Evolutionary conservation across 2,329 filamentous ascomycete genomes (phyloP).

Genomic region (Hymenoscyphus linearis): DNA sequence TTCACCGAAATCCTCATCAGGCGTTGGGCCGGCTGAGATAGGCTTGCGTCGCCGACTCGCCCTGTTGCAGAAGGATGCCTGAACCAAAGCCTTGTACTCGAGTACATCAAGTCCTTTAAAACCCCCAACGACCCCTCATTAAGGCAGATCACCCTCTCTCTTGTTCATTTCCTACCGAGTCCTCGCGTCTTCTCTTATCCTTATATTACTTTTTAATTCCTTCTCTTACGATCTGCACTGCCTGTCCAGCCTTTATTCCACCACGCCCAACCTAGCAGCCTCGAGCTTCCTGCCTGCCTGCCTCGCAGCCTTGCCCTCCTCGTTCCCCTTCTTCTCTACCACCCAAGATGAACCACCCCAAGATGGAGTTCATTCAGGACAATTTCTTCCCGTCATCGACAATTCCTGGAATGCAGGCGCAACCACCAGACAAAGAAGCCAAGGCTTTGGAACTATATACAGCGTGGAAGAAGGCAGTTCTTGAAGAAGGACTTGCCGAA

Average conservation of each 20-base stretch:
- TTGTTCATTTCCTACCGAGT: neutral
- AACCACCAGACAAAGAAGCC: conserved; percentile 17
- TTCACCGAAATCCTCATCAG: conserved; percentile 13
- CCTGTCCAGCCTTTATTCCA: neutral
- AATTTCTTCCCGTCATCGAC: neutral
- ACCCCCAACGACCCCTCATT: neutral
- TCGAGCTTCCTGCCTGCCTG: neutral
- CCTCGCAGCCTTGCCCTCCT: neutral
- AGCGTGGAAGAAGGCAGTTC: conserved; percentile 10
- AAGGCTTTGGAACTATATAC: conserved; percentile 23
- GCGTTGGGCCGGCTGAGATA: conserved; percentile 12
- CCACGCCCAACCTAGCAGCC: neutral
- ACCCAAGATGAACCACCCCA: neutral
- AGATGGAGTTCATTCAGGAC: neutral
- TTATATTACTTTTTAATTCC: neutral
- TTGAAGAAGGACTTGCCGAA: conserved; percentile 20
- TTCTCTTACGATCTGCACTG: neutral
- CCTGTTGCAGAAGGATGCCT: conserved; percentile 5
- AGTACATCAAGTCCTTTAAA: neutral
- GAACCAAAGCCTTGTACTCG: neutral
- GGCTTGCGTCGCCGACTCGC: neutral
- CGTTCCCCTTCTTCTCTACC: neutral
- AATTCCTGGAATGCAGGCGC: conserved; percentile 2
- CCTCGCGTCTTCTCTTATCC: neutral
- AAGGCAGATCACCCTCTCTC: neutral